Conservation (phyloP, 2,329 filamentous ascomycete genomes). For the Penicillium sp. region DNA sequence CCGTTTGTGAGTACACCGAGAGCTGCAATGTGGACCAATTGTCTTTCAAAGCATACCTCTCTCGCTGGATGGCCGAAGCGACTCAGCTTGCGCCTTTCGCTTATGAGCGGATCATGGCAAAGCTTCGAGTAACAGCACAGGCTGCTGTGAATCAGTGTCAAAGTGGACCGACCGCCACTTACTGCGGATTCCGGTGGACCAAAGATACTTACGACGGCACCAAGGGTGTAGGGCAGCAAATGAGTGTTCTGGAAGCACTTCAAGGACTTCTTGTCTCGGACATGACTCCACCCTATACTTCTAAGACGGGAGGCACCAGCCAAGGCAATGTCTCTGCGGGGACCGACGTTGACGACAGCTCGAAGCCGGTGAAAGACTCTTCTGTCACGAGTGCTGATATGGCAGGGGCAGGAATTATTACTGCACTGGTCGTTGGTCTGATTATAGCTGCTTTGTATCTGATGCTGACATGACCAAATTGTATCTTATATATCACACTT, state of each 20-base stretch:
- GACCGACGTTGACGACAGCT: conserved; percentile 12
- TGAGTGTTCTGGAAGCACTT: conserved; percentile 50
- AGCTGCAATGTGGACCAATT: conserved; percentile 66
- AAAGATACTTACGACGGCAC: conserved; percentile 29
- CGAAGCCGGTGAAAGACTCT: conserved; percentile 19
- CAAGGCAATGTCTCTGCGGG: conserved; percentile 38
- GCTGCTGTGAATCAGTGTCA: conserved; percentile 43
- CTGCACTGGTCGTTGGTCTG: conserved; percentile 23
- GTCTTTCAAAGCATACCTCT: conserved; percentile 69
- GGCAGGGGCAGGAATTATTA: conserved; percentile 26
- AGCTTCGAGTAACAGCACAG: conserved; percentile 48
- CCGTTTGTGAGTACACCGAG: conserved; percentile 56
- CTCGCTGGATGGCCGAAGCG: conserved; percentile 59
- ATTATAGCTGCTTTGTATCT: conserved; percentile 8
- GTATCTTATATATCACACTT: no score
- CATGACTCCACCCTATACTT: conserved; percentile 38
- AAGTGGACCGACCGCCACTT: conserved; percentile 30
- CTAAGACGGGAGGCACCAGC: conserved; percentile 53
- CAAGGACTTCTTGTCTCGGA: conserved; percentile 49
- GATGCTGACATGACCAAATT: conserved; percentile 10
- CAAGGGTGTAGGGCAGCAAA: conserved; percentile 36
- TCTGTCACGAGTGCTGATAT: conserved; percentile 25
- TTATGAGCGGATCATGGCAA: conserved; percentile 46
- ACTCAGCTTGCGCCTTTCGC: conserved; percentile 53
- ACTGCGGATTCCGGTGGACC: conserved; percentile 39